phyloP scores from a whole-genome alignment of 805 yeast genomes.

The Yamadazyma ubonensis region DNA sequence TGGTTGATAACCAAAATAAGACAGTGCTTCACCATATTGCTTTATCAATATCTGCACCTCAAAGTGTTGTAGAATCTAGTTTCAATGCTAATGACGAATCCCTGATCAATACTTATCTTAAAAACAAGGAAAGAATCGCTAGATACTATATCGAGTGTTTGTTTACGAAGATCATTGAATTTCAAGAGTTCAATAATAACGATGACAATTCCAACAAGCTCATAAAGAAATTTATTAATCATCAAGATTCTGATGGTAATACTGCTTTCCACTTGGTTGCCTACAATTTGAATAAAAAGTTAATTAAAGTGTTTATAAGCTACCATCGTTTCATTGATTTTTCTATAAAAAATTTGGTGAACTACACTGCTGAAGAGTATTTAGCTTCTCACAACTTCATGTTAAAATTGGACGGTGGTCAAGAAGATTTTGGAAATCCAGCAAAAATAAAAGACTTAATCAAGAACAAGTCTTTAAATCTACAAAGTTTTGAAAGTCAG shows the following conservation, averaged over 20 bases:
- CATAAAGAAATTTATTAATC: constrained; percentile 61
- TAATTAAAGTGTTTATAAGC: constrained; percentile 78
- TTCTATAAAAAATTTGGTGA: constrained; percentile 40
- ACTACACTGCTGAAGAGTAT: constrained; percentile 46
- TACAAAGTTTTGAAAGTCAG: constrained; percentile 38
- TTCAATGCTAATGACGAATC: constrained; percentile 16
- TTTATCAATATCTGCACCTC: constrained; percentile 22
- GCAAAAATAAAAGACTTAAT: constrained; percentile 4
- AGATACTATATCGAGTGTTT: constrained; percentile 40
- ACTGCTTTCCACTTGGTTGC: constrained; percentile 94
- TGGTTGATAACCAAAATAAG: constrained; percentile 38
- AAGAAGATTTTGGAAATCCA: constrained; percentile 8
- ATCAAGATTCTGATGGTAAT: constrained; percentile 91
- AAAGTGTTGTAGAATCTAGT: constrained; percentile 4
- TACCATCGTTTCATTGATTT: constrained; percentile 72
- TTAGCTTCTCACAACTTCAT: constrained; percentile 32
- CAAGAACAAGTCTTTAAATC: constrained; percentile 11
- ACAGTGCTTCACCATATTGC: constrained; percentile 45
- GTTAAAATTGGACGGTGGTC: constrained; percentile 22
- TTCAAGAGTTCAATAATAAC: constrained; percentile 21
- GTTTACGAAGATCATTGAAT: constrained; percentile 32
- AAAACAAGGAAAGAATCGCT: constrained; percentile 36
- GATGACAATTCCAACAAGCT: constrained; percentile 21
- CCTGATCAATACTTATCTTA: constrained; percentile 18
- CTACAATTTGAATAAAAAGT: constrained; percentile 62